Conservation (phyloP, 495 filamentous ascomycete species). For the Bacidia gigantensis region DNA sequence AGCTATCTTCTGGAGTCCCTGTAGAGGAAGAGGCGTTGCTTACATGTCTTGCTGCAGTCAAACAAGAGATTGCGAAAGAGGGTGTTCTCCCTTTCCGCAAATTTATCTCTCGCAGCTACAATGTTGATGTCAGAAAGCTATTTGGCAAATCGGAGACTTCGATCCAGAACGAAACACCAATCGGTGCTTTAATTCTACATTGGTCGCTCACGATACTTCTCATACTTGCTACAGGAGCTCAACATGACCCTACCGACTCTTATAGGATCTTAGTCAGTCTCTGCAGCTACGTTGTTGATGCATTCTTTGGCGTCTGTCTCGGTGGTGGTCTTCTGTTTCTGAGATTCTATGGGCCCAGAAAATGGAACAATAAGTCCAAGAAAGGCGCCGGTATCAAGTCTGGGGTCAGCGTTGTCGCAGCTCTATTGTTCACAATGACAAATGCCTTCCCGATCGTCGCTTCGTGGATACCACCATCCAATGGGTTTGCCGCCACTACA, state of each 20-base stretch:
- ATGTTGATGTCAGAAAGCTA: slow-evolving; percentile 16
- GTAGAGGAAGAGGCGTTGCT: neutral
- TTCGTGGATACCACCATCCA: slow-evolving; percentile 13
- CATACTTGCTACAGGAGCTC: slow-evolving; percentile 19
- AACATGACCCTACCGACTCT: slow-evolving; percentile 11
- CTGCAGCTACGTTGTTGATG: slow-evolving; percentile 19
- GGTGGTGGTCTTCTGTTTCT: slow-evolving; percentile 22
- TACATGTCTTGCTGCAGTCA: slow-evolving; percentile 14
- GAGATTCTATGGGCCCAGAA: slow-evolving; percentile 11
- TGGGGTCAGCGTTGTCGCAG: slow-evolving; percentile 14
- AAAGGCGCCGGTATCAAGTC: slow-evolving; percentile 13
- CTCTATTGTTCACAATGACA: slow-evolving; percentile 15
- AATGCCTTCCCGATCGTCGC: slow-evolving; percentile 16
- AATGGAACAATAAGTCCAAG: slow-evolving; percentile 10
- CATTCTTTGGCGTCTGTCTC: slow-evolving; percentile 22
- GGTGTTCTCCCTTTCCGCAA: slow-evolving; percentile 30
- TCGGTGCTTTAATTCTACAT: slow-evolving; percentile 29
- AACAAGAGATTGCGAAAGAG: slow-evolving; percentile 27
- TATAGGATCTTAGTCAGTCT: slow-evolving; percentile 20
- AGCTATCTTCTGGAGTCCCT: slow-evolving; percentile 11
- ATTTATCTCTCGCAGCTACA: slow-evolving; percentile 28
- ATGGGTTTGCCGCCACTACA: neutral
- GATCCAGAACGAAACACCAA: slow-evolving; percentile 26
- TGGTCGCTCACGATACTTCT: slow-evolving; percentile 29
- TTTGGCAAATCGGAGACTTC: neutral